Evolutionary conservation across 2,329 filamentous ascomycete species (phyloP).

Genomic region (Venturia aucupariae): DNA sequence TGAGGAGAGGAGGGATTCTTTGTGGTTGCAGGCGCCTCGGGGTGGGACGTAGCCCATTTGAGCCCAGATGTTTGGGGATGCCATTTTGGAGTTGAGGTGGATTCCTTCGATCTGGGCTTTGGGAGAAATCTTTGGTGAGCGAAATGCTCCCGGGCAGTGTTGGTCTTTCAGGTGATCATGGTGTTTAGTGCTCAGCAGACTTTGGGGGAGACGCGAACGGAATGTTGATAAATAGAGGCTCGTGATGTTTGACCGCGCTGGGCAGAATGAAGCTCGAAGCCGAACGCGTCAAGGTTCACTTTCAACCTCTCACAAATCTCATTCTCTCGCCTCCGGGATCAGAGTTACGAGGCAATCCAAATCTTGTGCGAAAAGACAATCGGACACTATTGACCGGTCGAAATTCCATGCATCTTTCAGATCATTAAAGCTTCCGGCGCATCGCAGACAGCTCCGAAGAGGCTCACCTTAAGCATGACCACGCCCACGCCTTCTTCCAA

Average conservation of each 20-base stretch:
- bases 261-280: neutral
- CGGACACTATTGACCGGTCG: neutral
- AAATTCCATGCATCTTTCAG: neutral
- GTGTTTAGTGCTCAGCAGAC: neutral
- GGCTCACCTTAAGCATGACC: slow-evolving; percentile 21
- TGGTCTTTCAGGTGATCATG: neutral
- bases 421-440: neutral
- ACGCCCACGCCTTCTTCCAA: slow-evolving; percentile 27
- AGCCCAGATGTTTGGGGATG: slow-evolving; percentile 34
- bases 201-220: neutral
- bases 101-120: neutral
- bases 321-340: neutral
- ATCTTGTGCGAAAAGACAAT: neutral
- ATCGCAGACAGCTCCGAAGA: neutral
- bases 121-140: neutral
- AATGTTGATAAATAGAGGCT: neutral
- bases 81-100: neutral
- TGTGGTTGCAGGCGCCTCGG: slow-evolving; percentile 42
- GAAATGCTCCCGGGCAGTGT: neutral
- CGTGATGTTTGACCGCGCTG: neutral
- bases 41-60: slow-evolving; percentile 43
- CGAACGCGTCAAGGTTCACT: neutral
- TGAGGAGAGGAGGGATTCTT: slow-evolving; percentile 35
- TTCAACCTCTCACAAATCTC: neutral
- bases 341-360: neutral